Evolutionary conservation across 1,284 basidiomycete species (phyloP).

Genomic region (Ceratobasidium sp.): DNA sequence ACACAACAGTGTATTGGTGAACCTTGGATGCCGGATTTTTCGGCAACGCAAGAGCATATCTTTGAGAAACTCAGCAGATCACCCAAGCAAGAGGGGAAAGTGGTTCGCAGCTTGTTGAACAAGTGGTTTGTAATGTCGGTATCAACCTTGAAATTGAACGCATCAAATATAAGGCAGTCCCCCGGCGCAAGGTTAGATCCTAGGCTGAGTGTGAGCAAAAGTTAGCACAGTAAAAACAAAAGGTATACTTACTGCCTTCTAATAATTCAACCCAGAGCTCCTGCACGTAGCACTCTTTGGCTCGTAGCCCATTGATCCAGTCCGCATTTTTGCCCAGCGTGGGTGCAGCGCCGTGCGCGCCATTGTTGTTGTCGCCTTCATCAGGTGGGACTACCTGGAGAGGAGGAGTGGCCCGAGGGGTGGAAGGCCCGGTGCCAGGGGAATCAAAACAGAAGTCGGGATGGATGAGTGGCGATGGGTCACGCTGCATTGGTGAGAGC

Average conservation of each 20-base stretch:
- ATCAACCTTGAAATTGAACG: constrained; percentile 46
- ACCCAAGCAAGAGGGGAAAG: constrained; percentile 11
- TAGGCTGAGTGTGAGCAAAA: not conserved
- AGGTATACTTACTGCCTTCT: not conserved
- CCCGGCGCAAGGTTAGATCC: not conserved
- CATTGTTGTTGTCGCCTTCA: too few species aligned
- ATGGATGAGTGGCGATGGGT: not conserved
- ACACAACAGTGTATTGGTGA: constrained; percentile 43
- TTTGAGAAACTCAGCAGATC: not conserved
- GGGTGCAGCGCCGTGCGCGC: too few species aligned
- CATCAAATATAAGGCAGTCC: not conserved
- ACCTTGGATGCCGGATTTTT: not conserved
- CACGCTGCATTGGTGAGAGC: not conserved
- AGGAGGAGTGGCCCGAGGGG: not conserved
- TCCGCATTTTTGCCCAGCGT: too few species aligned
- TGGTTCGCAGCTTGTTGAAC: constrained; percentile 18
- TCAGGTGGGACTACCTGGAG: not conserved
- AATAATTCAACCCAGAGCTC: too few species aligned
- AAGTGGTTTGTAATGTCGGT: constrained; percentile 27
- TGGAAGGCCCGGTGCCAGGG: constrained; percentile 9
- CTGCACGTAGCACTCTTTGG: too few species aligned
- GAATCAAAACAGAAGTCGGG: constrained; percentile 1
- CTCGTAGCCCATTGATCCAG: too few species aligned
- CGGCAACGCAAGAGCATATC: not conserved
- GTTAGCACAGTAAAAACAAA: not conserved